Percentiles rank a stretch among this genome's conserved stretches.
Conservation (phyloP, 345 rosid genomes). For the Heritiera fomes region DNA sequence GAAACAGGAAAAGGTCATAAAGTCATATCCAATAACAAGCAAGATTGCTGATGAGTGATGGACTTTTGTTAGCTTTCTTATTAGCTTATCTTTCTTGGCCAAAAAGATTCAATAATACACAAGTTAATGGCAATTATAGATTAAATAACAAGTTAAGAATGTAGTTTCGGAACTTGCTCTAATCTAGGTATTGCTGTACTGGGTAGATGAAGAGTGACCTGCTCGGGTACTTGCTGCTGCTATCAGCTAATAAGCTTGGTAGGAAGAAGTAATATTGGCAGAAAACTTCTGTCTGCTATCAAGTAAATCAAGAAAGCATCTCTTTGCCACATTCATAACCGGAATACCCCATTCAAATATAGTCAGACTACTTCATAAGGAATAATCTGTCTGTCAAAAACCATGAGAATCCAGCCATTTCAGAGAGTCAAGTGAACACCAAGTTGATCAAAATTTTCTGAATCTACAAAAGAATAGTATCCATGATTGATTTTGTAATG, state of each 20-base stretch:
- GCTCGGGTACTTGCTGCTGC: constrained; percentile 7
- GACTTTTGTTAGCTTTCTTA: constrained; percentile 16
- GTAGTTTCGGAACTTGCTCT: constrained; percentile 17
- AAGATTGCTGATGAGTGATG: constrained; percentile 1
- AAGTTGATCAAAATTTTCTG: constrained; percentile 32
- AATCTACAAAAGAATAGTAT: constrained; percentile 32
- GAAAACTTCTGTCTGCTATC: not conserved
- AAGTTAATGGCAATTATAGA: constrained; percentile 1
- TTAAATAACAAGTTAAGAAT: constrained; percentile 17
- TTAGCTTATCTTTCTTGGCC: constrained; percentile 17
- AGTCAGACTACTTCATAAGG: constrained; percentile 2
- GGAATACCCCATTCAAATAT: constrained; percentile 8
- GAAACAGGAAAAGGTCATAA: not conserved
- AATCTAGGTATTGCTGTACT: not conserved
- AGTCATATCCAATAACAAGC: not conserved
- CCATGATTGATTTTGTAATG: not conserved
- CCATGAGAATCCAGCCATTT: constrained; percentile 21
- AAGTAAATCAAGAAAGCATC: not conserved
- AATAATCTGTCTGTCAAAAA: constrained; percentile 18
- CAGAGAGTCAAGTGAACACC: constrained; percentile 16
- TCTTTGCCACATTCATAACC: not conserved
- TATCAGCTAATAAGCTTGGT: constrained; percentile 6
- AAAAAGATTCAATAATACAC: constrained; percentile 21
- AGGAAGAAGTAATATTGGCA: not conserved
- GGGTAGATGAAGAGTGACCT: constrained; percentile 5